Conservation (phyloP, 2,329 filamentous ascomycete species). For the Sphaerulina vaccinii region DNA sequence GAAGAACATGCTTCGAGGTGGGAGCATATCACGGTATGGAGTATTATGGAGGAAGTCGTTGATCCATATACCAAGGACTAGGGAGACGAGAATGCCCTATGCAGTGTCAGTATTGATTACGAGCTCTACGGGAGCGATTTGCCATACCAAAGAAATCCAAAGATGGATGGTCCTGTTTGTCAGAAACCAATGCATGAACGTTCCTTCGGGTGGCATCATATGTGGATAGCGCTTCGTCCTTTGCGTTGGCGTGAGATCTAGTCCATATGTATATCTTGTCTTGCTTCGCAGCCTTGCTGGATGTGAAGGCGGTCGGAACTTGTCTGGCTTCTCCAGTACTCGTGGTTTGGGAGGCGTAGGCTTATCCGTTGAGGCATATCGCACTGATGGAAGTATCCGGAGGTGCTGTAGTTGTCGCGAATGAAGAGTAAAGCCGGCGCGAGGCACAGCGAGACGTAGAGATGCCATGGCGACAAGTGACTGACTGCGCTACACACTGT, state of each 20-base stretch:
- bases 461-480: constrained; percentile 14
- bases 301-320: constrained; percentile 91
- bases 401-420: constrained; percentile 29
- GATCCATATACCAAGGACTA: constrained; percentile 71
- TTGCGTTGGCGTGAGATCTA: constrained; percentile 65
- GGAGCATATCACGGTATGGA: constrained; percentile 76
- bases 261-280: constrained; percentile 70
- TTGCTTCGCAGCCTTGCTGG: constrained; percentile 64
- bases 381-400: constrained; percentile 15
- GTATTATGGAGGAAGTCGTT: constrained; percentile 77
- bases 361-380: constrained; percentile 35
- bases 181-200: constrained; percentile 81
- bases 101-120: not conserved
- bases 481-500: too few relatives aligned
- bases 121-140: not conserved
- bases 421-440: constrained; percentile 29
- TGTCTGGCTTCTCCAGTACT: constrained; percentile 80
- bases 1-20: constrained; percentile 66
- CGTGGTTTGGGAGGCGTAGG: constrained; percentile 56
- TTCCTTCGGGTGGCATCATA: constrained; percentile 80
- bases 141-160: constrained; percentile 75
- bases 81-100: constrained; percentile 64
- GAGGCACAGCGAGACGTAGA: constrained; percentile 16
- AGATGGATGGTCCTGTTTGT: constrained; percentile 74
- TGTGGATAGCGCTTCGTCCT: constrained; percentile 75